phyloP scores from a whole-genome alignment of 805 yeast species.

The Yarrowia sp. region DNA sequence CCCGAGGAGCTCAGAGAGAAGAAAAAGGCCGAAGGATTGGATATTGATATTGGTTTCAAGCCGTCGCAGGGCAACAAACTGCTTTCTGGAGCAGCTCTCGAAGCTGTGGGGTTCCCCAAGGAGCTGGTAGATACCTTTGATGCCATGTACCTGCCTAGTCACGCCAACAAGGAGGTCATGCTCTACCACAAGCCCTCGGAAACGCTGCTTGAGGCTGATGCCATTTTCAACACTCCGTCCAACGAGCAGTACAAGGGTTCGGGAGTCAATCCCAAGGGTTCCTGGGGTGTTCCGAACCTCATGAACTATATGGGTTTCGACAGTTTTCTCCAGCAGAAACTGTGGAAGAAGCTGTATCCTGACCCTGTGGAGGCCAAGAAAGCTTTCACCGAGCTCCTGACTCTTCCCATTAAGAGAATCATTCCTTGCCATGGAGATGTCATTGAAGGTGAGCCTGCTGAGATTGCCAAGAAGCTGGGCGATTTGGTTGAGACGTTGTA shows the following conservation, averaged over 20 bases:
- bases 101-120: conserved; percentile 33
- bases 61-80: conserved; percentile 7
- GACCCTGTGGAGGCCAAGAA: background rate
- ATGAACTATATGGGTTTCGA: conserved; percentile 18
- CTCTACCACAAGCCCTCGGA: conserved; percentile 47
- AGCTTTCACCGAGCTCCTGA: background rate
- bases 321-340: background rate
- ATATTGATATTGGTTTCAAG: conserved; percentile 11
- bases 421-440: conserved; percentile 22
- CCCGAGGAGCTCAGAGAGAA: conserved; percentile 39
- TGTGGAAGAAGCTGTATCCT: background rate
- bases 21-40: background rate
- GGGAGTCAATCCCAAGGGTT: background rate
- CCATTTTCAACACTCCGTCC: conserved; percentile 16
- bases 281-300: conserved; percentile 3
- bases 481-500: background rate
- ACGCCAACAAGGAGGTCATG: conserved; percentile 57
- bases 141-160: conserved; percentile 55
- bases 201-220: conserved; percentile 50
- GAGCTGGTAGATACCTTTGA: conserved; percentile 46
- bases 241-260: conserved; percentile 15
- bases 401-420: background rate
- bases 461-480: background rate
- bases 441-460: background rate
- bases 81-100: background rate